These are phyloP conservation scores for Fusarium drepaniforme DNA, from an alignment of 2,329 filamentous ascomycete genomes.

Conservation along the genomic window DNA sequence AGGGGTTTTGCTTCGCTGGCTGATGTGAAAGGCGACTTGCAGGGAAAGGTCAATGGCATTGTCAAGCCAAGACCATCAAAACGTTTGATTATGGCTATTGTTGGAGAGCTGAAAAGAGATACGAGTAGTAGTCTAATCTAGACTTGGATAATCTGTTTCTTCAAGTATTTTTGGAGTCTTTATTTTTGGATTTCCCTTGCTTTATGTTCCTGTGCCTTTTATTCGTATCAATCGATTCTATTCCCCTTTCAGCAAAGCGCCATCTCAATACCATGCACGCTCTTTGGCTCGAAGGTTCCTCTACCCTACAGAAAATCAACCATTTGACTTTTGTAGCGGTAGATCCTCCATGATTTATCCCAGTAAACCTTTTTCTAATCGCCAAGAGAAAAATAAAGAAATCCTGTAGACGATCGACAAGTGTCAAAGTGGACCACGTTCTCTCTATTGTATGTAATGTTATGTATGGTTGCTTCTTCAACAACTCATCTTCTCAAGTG, in stretches of 20 bases:
- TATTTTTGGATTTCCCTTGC: background rate
- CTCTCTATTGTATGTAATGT: background rate
- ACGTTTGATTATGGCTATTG: background rate
- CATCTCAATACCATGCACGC: background rate
- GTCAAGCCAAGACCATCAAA: background rate
- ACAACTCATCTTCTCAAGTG: background rate
- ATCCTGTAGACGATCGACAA: background rate
- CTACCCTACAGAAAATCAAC: background rate
- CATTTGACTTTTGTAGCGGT: background rate
- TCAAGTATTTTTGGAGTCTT: background rate
- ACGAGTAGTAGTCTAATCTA: background rate
- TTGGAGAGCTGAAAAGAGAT: background rate
- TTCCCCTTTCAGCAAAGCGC: slow-evolving; percentile 16
- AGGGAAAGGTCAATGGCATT: background rate
- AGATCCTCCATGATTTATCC: background rate
- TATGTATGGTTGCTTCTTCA: background rate
- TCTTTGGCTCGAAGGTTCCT: background rate
- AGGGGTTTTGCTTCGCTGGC: slow-evolving; percentile 9
- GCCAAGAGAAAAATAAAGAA: background rate
- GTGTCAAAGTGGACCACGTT: background rate
- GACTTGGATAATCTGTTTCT: background rate
- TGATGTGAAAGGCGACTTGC: background rate
- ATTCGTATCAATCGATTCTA: slow-evolving; percentile 4
- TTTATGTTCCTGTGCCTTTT: background rate
- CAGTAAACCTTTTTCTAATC: background rate